phyloP scores from a whole-genome alignment of 1,284 basidiomycete genomes.

The Schizophyllum commune region DNA sequence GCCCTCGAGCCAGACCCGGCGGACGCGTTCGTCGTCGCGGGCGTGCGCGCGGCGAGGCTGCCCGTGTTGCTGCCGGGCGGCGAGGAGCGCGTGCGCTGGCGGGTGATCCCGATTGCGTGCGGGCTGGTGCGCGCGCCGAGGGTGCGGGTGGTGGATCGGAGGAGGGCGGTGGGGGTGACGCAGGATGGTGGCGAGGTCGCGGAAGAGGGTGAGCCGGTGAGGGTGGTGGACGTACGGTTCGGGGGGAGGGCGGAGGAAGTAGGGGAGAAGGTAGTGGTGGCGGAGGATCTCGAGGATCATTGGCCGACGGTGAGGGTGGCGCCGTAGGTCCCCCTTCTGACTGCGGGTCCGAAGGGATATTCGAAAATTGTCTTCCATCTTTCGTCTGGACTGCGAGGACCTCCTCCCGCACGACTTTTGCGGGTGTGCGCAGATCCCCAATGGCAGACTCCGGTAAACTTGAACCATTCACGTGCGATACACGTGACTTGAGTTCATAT shows the following conservation, averaged over 20 bases:
- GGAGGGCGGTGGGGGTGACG: conserved; percentile 24
- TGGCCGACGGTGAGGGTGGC: background rate
- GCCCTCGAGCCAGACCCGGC: conserved; percentile 58
- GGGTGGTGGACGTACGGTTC: conserved; percentile 43
- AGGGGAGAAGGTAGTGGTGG: conserved; percentile 10
- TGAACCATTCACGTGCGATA: no score
- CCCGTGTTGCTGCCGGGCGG: conserved; percentile 63
- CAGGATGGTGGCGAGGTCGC: background rate
- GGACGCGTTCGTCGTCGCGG: conserved; percentile 66
- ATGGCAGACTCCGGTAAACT: no score
- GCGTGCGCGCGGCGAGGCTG: conserved; percentile 54
- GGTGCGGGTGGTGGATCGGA: conserved; percentile 50
- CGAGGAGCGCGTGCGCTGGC: conserved; percentile 59
- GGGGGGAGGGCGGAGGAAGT: conserved; percentile 24
- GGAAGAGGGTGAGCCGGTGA: conserved; percentile 22
- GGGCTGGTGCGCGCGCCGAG: conserved; percentile 53
- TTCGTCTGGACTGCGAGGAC: no score
- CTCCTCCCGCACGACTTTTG: no score
- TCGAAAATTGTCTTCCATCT: no score
- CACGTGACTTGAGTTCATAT: no score
- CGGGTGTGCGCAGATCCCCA: no score
- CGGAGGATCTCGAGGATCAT: background rate
- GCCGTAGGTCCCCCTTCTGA: background rate
- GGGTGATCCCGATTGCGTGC: conserved; percentile 64
- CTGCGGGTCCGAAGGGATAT: no score